Base-by-base conservation (phyloP, 768 basidiomycete species). In the Pisolithus sp. region DNA sequence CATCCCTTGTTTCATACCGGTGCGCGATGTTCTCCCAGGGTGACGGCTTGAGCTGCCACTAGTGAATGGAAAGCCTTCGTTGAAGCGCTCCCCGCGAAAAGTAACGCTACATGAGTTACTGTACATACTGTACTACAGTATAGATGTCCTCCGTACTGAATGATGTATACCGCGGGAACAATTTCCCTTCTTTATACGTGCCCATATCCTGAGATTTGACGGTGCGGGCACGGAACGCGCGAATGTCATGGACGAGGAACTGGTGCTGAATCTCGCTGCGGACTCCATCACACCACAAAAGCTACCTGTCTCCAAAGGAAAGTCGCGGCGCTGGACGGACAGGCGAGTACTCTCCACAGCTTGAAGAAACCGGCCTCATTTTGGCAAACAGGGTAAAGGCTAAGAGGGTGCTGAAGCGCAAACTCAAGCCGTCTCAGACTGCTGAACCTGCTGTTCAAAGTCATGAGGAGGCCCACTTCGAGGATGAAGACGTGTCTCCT, bases 281-380 rank as follows among this genome's bases (percentile, higher is more conserved):
- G 74, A 79, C 48, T 59, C 68, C 46, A 51, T 61, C 13, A 51
- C 54, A 21, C 6, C 59, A 34, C 57, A 68, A 18, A 71, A 54
- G 20, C 71, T 71, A 49, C 40, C 52, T 4, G 46, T 42, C 0
- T 59, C 54, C 12, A 78, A 76, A 54, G 34, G 12, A 34, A 86
- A 83, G 60, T 81, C 81, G 21, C 83, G 85, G 12, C 73, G 84
- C 68, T 88, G 87, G 85, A 87, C 82, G 12, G 86, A 89, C 63
- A 79, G 91, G 88, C 86, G 57, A 51, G 74, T 64, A 49, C 13
- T 51, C 50, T 51, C 39, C 23, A 30, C 7, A 15, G 8, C 7
- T 1, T 42, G 7, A n/a, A 36, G 20, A n/a, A 34, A 18, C 36
- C 55, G 38, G 44, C 50, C 39, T 28, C 36, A 42, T 28, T 45